Conservation (phyloP, 2,329 filamentous ascomycete genomes). For the Pseudocercospora macadamiae region DNA sequence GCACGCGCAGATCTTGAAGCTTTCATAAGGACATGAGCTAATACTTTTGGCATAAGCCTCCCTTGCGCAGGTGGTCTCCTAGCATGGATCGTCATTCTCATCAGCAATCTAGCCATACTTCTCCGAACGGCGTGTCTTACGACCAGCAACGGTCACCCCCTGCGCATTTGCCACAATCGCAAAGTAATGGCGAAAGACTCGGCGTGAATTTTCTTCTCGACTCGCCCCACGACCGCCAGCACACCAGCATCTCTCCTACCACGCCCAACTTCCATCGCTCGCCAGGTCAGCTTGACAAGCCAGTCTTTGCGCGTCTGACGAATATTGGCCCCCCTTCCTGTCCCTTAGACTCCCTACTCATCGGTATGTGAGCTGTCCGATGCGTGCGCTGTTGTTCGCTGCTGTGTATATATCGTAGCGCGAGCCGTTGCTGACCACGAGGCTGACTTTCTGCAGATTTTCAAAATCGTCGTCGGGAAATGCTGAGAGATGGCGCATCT, state of each 20-base stretch:
- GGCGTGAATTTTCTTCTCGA: slow-evolving; percentile 75
- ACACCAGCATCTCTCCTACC: slow-evolving; percentile 16
- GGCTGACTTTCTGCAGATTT: slow-evolving; percentile 57
- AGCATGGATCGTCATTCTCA: slow-evolving; percentile 2
- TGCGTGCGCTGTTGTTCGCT: background rate
- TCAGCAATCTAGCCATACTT: background rate
- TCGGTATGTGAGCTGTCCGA: slow-evolving; percentile 39
- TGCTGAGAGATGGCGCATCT: slow-evolving; percentile 66
- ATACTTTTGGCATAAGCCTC: background rate
- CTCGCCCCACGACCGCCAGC: slow-evolving; percentile 41
- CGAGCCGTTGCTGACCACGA: background rate
- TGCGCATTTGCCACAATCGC: slow-evolving; percentile 5
- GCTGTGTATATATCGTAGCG: background rate
- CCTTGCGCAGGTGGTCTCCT: slow-evolving; percentile 24
- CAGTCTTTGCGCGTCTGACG: slow-evolving; percentile 42
- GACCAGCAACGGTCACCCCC: slow-evolving; percentile 10
- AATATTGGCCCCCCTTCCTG: slow-evolving; percentile 70
- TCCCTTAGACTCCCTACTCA: slow-evolving; percentile 75
- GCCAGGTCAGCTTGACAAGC: slow-evolving; percentile 30
- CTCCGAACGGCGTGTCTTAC: slow-evolving; percentile 1
- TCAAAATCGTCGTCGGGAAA: slow-evolving; percentile 68
- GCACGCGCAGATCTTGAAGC: no score
- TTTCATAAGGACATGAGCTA: slow-evolving; percentile 1
- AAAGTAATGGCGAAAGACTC: slow-evolving; percentile 60
- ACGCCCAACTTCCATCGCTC: slow-evolving; percentile 14